phyloP scores from a whole-genome alignment of 176 grass and related monocot genomes.

The Aegilops tauschii region DNA sequence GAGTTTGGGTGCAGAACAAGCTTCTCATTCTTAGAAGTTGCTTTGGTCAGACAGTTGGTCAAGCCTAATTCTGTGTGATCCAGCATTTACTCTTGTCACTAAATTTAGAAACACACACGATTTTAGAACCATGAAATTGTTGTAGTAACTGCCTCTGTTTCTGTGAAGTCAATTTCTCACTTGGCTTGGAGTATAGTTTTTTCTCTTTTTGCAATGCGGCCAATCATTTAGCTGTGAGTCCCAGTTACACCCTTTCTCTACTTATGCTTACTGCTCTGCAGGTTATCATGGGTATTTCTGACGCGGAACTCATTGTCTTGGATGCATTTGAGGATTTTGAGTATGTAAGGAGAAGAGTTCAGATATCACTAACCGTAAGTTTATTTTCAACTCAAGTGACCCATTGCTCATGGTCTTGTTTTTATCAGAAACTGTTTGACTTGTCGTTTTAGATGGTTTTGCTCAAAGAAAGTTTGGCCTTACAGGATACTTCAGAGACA shows the following conservation, averaged over 20 bases:
- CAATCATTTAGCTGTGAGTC: neutral
- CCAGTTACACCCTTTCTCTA: neutral
- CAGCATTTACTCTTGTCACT: neutral
- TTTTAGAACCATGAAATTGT: neutral
- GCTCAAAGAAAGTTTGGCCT: constrained; percentile 3
- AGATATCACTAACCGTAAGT: constrained; percentile 77
- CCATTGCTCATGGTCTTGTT: neutral
- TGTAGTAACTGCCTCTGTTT: neutral
- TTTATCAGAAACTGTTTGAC: neutral
- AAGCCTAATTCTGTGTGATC: neutral
- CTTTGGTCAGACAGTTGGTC: neutral
- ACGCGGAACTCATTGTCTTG: constrained; percentile 58
- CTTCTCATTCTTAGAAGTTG: neutral
- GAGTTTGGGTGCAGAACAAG: neutral
- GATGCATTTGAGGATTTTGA: constrained; percentile 91
- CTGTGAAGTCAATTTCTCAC: neutral
- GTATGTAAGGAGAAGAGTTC: constrained; percentile 70
- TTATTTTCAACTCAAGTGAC: neutral
- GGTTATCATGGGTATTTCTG: constrained; percentile 71
- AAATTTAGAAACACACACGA: neutral
- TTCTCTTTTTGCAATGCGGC: neutral
- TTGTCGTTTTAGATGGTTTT: neutral
- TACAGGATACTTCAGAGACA: constrained; percentile 61
- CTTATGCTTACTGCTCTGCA: neutral
- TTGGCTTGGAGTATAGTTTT: neutral